phyloP scores from a whole-genome alignment of 192 early-diverging fungal species.

The Entomortierella beljakovae region DNA sequence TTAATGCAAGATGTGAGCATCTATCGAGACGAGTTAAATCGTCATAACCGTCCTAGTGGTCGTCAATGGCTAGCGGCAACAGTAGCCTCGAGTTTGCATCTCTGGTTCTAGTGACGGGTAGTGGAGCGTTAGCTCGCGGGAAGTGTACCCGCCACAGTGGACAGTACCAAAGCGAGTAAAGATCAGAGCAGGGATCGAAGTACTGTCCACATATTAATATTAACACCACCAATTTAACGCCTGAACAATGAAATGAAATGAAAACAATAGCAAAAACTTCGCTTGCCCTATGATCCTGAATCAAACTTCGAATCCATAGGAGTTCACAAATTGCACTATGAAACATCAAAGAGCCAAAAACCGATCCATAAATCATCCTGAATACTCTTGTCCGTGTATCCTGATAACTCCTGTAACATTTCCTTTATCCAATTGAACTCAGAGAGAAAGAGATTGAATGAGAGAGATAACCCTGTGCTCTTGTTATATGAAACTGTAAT shows the following conservation, averaged over 20 bases:
- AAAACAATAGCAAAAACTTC: constrained; percentile 13
- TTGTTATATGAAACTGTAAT: background rate
- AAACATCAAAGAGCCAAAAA: background rate
- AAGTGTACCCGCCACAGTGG: background rate
- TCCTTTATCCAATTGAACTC: background rate
- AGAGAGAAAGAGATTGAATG: background rate
- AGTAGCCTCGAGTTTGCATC: constrained; percentile 2
- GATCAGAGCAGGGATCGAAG: constrained; percentile 13
- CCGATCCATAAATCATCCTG: background rate
- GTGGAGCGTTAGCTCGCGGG: background rate
- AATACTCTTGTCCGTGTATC: background rate
- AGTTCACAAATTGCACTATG: background rate
- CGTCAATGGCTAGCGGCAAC: background rate
- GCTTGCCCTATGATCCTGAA: constrained; percentile 28
- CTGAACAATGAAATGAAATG: no score
- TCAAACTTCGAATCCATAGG: background rate
- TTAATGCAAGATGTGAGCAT: background rate
- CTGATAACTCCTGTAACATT: background rate
- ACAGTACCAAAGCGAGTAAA: background rate
- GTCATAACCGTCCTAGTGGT: constrained; percentile 20
- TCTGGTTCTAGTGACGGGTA: constrained; percentile 7
- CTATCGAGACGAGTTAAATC: constrained; percentile 9
- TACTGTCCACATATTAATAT: background rate
- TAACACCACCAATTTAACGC: background rate
- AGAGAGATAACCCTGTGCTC: background rate